Base-by-base conservation (phyloP, 2,329 filamentous ascomycete genomes). In the Fusarium nematophilum region DNA sequence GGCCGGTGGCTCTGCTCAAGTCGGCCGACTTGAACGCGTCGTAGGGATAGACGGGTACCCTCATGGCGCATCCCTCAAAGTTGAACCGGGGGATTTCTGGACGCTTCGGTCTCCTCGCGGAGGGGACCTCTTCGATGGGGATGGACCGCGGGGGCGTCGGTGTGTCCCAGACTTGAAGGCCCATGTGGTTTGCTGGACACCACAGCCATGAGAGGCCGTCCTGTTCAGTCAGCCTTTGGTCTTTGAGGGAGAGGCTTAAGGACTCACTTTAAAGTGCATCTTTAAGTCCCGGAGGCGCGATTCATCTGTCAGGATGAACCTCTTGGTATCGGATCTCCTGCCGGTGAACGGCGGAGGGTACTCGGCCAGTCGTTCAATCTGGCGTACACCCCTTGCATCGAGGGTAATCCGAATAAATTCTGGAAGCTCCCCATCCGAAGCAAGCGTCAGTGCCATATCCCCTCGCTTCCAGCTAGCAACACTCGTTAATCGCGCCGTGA, bases 141-240 rank as follows among this genome's bases (percentile, higher is more conserved):
- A n/a, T n/a, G n/a, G n/a, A n/a, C n/a, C n/a, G n/a, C n/a, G 48
- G 39, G 8, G 48, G 48, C 6, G 33, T 7, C 5, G 48, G 14
- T 5, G 13, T 33, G 18, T 45, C 15, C 38, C 27, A 46, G 17
- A 10, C 8, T 4, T 21, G 17, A 5, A 36, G 33, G 1, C 15
- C 5, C 6, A 23, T 14, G 10, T 33, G 14, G 1, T 5, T 3
- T 4, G 0, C 4, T 9, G 2, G 0, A 4, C 6, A 6, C 5
- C 8, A 8, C 13, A 56, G 9, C 42, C 34, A 47, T 18, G 39
- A 47, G 3, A 56, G 8, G 5, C 34, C 29, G 17, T 56, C 26
- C 34, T 54, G 4, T 1, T 14, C 9, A 14, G 18, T 36, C 2
- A 38, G 27, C 4, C 5, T 23, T 6, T 25, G 10, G 11, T 9